Base-by-base conservation (phyloP, 352 stramenopile genomes). In the Phytopythium cucurbitacearum region DNA sequence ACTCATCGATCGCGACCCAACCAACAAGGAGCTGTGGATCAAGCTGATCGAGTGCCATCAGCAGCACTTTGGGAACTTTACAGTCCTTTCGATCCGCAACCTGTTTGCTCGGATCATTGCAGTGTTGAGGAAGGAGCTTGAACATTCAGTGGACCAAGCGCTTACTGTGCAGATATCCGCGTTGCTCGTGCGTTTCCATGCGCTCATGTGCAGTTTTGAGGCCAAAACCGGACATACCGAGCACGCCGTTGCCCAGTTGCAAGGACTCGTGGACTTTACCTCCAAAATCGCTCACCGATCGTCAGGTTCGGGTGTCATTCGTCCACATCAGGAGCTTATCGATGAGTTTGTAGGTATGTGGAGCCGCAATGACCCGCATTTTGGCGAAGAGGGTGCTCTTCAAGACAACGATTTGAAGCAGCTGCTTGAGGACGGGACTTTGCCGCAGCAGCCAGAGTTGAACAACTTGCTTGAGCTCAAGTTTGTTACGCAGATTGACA, bases 11-110 rank as follows among this genome's bases (percentile, higher is more conserved):
- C 51, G 51, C 38, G 78, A 91, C 50, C 46, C 59, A 36, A 73
- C 65, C 4, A 87, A 80, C 58, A 55, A 48, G 1, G 56, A 71
- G 6, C 49, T 91, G 32, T 95, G 85, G 85, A 21, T 70, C 15
- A 76, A 76, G 28, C 48, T 90, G 37, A 39, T 95, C 9, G 50
- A 70, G 40, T 64, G 40, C 46, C 62, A 54, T 1, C 74, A 83
- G 32, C 73, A 91, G 51, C 75, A 82, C 12, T 95, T 93, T 62
- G 64, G 74, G 21, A 71, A 49, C 34, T 95, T 95, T 51, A 87
- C 76, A 1, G 70, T 93, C 57, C 64, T 82, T 6, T 64, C 72
- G 43, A 47, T 89, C 15, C 82, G 82, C 8, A 73, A 95, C 34
- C 42, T 88, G 21, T 93, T 82, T 50, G 85, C 82, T 16, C 74